Conservation (phyloP, 1,139 yeast species). For the Taphrina betulina region DNA sequence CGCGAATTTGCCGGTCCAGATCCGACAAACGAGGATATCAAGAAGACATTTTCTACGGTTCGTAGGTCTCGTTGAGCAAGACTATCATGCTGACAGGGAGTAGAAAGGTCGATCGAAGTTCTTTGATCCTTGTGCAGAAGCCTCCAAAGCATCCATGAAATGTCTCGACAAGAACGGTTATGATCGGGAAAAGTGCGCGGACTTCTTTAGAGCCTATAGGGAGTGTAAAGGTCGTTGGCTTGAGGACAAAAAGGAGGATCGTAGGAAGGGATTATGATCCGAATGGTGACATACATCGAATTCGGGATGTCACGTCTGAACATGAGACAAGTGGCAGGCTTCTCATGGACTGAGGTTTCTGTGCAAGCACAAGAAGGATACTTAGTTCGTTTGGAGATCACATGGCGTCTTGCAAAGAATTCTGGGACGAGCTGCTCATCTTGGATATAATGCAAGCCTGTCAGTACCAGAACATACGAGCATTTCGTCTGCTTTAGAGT, state of each 20-base stretch:
- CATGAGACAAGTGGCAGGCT: no score
- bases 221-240: conserved; percentile 28
- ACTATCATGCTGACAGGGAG: conserved; percentile 8
- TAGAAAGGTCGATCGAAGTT: conserved; percentile 28
- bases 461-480: no score
- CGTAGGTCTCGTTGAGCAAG: not conserved
- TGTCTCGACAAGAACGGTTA: conserved; percentile 31
- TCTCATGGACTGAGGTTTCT: no score
- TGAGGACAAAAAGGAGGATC: conserved; percentile 25
- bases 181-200: conserved; percentile 22
- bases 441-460: no score
- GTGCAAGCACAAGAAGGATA: no score
- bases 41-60: conserved; percentile 20
- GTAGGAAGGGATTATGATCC: conserved; percentile 12
- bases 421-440: no score
- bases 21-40: conserved; percentile 26
- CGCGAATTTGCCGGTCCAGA: conserved; percentile 30
- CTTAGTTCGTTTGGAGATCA: no score
- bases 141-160: conserved; percentile 29
- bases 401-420: no score
- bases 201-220: conserved; percentile 25
- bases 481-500: no score
- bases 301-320: no score
- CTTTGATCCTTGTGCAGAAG: conserved; percentile 30
- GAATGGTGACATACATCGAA: no score